These are phyloP conservation scores for Phaeolepiota aurea DNA, from an alignment of 768 basidiomycete genomes.

Conservation along the genomic window DNA sequence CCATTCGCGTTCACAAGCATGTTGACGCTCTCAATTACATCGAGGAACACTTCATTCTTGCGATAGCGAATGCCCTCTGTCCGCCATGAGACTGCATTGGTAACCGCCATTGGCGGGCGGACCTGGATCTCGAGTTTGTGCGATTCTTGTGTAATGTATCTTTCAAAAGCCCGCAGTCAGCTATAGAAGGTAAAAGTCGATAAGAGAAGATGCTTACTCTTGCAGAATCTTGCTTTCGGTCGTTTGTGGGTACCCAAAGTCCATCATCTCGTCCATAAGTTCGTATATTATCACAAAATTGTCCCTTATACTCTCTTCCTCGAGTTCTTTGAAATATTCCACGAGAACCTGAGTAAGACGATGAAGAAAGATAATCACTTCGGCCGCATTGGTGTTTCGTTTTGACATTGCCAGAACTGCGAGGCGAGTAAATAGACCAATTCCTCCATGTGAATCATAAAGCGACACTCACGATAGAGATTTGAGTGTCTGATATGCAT, in stretches of 20 bases:
- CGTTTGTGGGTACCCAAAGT: constrained; percentile 98
- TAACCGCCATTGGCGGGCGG: constrained; percentile 92
- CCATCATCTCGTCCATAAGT: constrained; percentile 99
- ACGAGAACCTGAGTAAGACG: constrained; percentile 86
- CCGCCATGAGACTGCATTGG: constrained; percentile 97
- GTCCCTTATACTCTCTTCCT: constrained; percentile 97
- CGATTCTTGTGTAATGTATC: constrained; percentile 97
- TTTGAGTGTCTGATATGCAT: constrained; percentile 99
- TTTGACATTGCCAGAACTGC: constrained; percentile 92
- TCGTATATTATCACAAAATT: constrained; percentile 99
- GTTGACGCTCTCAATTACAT: constrained; percentile 97
- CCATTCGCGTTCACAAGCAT: constrained; percentile 94
- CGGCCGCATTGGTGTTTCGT: constrained; percentile 91
- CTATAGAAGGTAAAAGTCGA: not conserved
- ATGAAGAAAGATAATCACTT: constrained; percentile 95
- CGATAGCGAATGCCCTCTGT: constrained; percentile 95
- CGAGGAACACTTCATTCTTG: constrained; percentile 99
- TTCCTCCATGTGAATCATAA: not conserved
- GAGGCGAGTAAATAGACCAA: not conserved
- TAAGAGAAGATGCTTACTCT: constrained; percentile 49
- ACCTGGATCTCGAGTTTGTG: constrained; percentile 94
- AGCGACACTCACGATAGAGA: constrained; percentile 72
- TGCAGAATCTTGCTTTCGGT: constrained; percentile 99
- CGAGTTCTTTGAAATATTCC: constrained; percentile 99
- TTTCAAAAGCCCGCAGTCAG: constrained; percentile 15